Evolutionary conservation across 2,329 filamentous ascomycete species (phyloP), one percentile per base, ranked within the genome.

Genomic region (Chaetothyriales sp.): DNA sequence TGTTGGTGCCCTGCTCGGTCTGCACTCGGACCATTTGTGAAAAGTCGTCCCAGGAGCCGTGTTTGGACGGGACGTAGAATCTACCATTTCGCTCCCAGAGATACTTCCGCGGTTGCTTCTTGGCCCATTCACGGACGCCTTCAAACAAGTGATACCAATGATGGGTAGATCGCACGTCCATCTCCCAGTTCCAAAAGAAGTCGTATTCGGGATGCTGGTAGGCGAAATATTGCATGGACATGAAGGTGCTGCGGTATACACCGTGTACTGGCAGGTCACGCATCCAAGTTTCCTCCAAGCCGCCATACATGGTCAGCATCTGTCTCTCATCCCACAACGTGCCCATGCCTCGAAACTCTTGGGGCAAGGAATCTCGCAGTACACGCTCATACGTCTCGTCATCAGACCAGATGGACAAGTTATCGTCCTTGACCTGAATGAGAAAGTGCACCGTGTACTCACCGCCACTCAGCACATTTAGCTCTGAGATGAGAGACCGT

Each of bases 161-260:
- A 37, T 89, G 88, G 0, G 85, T 92, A 66, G 94, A 94, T 28
- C 88, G 82, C 45, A 89, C 81, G 62, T 95, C 89, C 83, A 94
- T 90, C 67, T 95, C 89, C 86, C 89, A 94, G 59, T 94, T 86
- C 89, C 89, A 95, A 67, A 89, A 88, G 69, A 82, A 86, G 47
- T 94, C 87, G 63, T 89, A 95, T 66, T 94, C 89, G 1, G 86
- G 85, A 67, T 95, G 89, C 61, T 81, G 78, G 63, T 89, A 82
- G 5, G 89, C 86, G 65, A 97, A 97, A 67, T 90, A 86, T 64
- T 95, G 89, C 72, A 97, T 82, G 0, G 89, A 88, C 87, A 97
- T 94, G 62, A 89, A 88, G 8, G 92, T 80, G 51, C 87, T 89
- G 49, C 92, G 85, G 69, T 97, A 97, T 7, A 94, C 88, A 18